Evolutionary conservation across 208 protist genomes (phyloP).

Genomic region (Jaenimonas drosophilae): DNA sequence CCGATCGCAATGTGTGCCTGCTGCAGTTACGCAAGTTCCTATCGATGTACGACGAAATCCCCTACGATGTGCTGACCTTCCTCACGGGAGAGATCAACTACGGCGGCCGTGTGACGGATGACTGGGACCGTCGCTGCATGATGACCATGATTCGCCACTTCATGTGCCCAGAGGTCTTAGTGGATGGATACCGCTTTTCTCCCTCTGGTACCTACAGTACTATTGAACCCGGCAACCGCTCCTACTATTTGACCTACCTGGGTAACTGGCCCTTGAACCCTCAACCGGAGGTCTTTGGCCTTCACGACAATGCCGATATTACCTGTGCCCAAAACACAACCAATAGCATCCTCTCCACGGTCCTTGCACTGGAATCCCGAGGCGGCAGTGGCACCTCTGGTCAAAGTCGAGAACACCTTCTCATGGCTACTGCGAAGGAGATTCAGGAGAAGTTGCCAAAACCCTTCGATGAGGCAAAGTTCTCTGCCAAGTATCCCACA

Average conservation of each 20-base stretch:
- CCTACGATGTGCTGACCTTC: slow-evolving; percentile 92
- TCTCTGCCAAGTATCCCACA: slow-evolving; percentile 84
- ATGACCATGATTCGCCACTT: slow-evolving; percentile 93
- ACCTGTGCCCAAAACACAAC: slow-evolving; percentile 89
- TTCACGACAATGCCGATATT: slow-evolving; percentile 97
- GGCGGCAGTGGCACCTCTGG: slow-evolving; percentile 23
- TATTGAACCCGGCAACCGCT: slow-evolving; percentile 76
- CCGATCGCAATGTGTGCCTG: slow-evolving; percentile 89
- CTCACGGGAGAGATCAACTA: slow-evolving; percentile 96
- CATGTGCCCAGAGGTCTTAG: slow-evolving; percentile 78
- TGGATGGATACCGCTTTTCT: slow-evolving; percentile 86
- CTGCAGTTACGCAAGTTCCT: slow-evolving; percentile 91
- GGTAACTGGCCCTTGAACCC: slow-evolving; percentile 90
- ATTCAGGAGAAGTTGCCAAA: slow-evolving; percentile 82
- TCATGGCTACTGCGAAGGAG: slow-evolving; percentile 63
- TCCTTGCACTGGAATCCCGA: slow-evolving; percentile 76
- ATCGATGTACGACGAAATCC: slow-evolving; percentile 83
- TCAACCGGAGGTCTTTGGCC: slow-evolving; percentile 92
- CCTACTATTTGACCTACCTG: slow-evolving; percentile 83
- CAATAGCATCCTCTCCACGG: slow-evolving; percentile 63
- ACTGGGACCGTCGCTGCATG: slow-evolving; percentile 93
- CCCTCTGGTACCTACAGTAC: slow-evolving; percentile 85
- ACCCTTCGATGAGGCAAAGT: slow-evolving; percentile 76
- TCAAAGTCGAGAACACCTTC: slow-evolving; percentile 37
- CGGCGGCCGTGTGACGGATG: slow-evolving; percentile 96